phyloP scores from a whole-genome alignment of 345 rosid genomes.

The Hypericum androsaemum region DNA sequence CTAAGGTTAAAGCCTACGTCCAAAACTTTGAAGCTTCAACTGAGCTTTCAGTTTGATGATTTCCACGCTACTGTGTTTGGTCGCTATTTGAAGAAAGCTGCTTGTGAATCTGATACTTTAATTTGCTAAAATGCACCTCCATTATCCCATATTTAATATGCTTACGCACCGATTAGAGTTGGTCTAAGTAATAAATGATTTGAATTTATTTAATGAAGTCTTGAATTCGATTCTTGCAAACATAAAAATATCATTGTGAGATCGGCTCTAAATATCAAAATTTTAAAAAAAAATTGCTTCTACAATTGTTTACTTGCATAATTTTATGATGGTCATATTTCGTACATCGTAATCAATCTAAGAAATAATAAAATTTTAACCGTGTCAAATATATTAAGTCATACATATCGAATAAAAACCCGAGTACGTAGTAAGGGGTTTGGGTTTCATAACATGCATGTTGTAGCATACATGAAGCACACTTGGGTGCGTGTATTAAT shows the following conservation, averaged over 20 bases:
- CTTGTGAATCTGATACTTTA: neutral
- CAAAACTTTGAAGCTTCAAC: slow-evolving; percentile 14
- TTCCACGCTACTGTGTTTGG: slow-evolving; percentile 12
- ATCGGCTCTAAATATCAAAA: no score
- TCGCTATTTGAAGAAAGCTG: neutral
- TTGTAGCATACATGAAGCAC: no score
- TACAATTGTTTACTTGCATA: no score
- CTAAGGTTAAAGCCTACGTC: slow-evolving; percentile 11
- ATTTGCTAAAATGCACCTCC: slow-evolving; percentile 3
- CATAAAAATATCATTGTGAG: neutral
- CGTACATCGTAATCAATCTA: no score
- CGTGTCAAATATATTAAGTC: no score
- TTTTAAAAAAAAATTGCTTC: no score
- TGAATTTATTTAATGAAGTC: neutral
- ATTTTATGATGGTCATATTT: no score
- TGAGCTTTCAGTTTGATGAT: slow-evolving; percentile 41
- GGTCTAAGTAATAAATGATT: neutral
- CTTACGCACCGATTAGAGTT: neutral
- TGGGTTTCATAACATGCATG: no score
- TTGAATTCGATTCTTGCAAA: neutral
- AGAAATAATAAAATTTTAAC: no score
- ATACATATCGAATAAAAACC: no score
- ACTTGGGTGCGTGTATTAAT: no score
- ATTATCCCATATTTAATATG: neutral
- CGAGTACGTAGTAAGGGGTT: no score